Evolutionary conservation across 2,329 filamentous ascomycete species (phyloP), one percentile per base, ranked within the genome.

Genomic region (Leptodontidium sp.): DNA sequence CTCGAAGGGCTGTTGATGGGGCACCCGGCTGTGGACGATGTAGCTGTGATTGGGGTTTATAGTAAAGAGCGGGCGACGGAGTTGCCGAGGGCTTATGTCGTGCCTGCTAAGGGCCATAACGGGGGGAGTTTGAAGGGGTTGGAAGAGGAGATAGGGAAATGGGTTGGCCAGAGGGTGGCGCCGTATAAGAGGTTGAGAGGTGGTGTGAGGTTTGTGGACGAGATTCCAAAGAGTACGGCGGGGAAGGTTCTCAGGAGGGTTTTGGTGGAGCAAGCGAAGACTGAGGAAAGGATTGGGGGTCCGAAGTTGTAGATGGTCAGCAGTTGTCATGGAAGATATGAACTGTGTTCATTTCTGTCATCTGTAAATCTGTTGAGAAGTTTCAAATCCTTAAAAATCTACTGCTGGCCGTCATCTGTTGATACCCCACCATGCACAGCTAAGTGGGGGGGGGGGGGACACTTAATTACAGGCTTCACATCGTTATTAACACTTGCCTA

Each of bases 181-280:
- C 83, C 80, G 67, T 86, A 91, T 76, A 94, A 94, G 80, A 85
- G 87, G 76, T 82, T 93, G 68, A 88, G 88, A 12, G 92, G 91
- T 0, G 91, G 91, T 1, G 85, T 94, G 12, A 66, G 66, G 50
- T 92, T 93, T 75, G 82, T 91, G 1, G 85, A 91, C 40, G 82
- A 82, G 26, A 88, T 94, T 38, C 91, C 91, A 17, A 93, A 92
- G 81, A 92, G 90, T 65, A 85, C 88, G 1, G 78, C 81, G 11
- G 84, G 84, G 0, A 86, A 87, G 79, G 86, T 86, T 47, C 57
- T 86, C 73, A 78, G 84, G 59, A 84, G 82, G 67, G 59, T 79
- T 6, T 70, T 86, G 70, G 80, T 81, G 61, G 84, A 85, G 43
- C 75, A 79, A 73, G 81, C 80, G 49, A 68, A 65, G 38, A 65